Conservation (phyloP, 225 moss, liverwort and hornwort genomes). For the Takakia lepidozioides region DNA sequence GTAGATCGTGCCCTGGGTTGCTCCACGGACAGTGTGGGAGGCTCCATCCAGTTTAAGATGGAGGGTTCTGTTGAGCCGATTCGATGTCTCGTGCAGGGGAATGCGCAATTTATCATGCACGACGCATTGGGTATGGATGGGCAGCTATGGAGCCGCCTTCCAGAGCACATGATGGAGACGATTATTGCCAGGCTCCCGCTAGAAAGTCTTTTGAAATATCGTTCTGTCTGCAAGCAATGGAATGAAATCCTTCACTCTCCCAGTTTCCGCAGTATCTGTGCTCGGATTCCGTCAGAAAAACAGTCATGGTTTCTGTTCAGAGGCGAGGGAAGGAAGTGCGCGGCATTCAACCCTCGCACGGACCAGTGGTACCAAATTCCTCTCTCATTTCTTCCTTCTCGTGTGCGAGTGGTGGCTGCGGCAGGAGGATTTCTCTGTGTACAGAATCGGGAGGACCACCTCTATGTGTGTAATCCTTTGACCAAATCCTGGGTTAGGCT, state of each 20-base stretch:
- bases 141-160: conserved; percentile 54
- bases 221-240: conserved; percentile 59
- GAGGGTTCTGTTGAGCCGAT: too few species aligned
- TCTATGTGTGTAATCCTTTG: conserved; percentile 73
- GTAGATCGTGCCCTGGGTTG: too few species aligned
- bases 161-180: conserved; percentile 49
- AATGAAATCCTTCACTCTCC: conserved; percentile 47
- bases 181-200: conserved; percentile 57
- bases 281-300: conserved; percentile 12
- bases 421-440: conserved; percentile 70
- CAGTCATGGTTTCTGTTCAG: conserved; percentile 63
- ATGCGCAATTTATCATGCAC: too few species aligned
- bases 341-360: conserved; percentile 42
- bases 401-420: conserved; percentile 57
- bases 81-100: too few species aligned
- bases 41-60: too few species aligned
- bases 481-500: conserved; percentile 54
- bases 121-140: too few species aligned
- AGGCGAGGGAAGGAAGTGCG: conserved; percentile 68
- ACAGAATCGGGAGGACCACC: conserved; percentile 54
- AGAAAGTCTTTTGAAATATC: conserved; percentile 50
- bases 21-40: too few species aligned
- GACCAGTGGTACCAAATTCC: conserved; percentile 61
- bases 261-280: conserved; percentile 4
- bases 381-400: conserved; percentile 42